Evolutionary conservation across 345 rosid genomes (phyloP).

Genomic region (Citrus sp.): DNA sequence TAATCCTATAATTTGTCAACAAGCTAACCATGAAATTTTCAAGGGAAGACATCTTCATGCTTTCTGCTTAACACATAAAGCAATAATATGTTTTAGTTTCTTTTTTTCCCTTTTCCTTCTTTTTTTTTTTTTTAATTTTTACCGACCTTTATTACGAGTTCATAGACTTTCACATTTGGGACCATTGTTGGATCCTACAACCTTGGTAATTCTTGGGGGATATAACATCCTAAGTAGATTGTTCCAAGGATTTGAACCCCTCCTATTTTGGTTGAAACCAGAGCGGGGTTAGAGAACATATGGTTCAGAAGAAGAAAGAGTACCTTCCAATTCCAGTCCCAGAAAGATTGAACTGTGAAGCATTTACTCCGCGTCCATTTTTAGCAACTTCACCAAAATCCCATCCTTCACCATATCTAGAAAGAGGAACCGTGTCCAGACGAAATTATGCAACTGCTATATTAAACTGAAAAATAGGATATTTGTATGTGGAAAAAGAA

Average conservation of each 20-base stretch:
- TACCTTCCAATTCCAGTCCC: slow-evolving; percentile 96
- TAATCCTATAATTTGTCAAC: slow-evolving; percentile 5
- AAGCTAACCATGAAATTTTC: not conserved
- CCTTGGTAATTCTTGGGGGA: not conserved
- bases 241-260: not conserved
- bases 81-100: not conserved
- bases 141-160: not conserved
- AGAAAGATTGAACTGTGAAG: slow-evolving; percentile 69
- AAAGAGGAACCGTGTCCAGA: slow-evolving; percentile 12
- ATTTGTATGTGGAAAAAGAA: not conserved
- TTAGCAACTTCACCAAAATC: slow-evolving; percentile 98
- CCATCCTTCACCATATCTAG: slow-evolving; percentile 98
- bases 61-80: not conserved
- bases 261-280: not conserved
- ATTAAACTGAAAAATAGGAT: not conserved
- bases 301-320: slow-evolving; percentile 6
- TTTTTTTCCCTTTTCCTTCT: too few relatives aligned
- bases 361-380: slow-evolving; percentile 90
- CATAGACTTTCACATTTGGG: not conserved
- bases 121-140: too few relatives aligned
- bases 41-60: not conserved
- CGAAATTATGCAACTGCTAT: not conserved
- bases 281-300: not conserved
- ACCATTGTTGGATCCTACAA: not conserved
- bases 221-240: not conserved